Evolutionary conservation across 78 protist genomes (phyloP).

Genomic region (Guillardia theta): DNA sequence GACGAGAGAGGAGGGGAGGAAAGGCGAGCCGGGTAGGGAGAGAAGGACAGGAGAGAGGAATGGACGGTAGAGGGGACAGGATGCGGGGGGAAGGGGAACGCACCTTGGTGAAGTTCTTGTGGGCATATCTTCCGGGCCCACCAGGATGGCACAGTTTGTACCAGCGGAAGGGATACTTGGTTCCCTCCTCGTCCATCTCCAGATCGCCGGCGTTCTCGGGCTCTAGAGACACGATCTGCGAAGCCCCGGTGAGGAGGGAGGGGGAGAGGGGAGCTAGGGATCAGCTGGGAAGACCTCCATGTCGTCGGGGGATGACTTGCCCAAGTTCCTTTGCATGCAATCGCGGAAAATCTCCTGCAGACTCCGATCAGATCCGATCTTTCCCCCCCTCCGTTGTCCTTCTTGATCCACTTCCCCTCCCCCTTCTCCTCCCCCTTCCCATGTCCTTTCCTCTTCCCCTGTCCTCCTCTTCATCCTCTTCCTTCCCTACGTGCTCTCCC

Average conservation of each 20-base stretch:
- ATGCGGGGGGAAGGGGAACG: not conserved
- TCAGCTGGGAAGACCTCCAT: not conserved
- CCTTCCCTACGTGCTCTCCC: no score
- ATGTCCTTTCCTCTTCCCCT: no score
- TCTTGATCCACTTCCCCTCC: no score
- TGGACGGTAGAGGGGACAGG: not conserved
- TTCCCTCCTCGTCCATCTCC: not conserved
- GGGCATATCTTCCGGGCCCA: not conserved
- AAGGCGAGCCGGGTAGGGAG: not conserved
- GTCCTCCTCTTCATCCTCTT: no score
- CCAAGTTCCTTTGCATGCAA: not conserved
- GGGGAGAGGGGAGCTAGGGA: not conserved
- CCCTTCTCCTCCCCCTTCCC: no score
- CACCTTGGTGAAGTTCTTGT: not conserved
- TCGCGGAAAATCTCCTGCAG: not conserved
- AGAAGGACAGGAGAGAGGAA: not conserved
- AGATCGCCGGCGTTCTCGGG: not conserved
- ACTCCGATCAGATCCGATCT: no score
- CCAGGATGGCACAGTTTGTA: not conserved
- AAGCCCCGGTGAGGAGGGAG: not conserved
- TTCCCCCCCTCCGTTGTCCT: no score
- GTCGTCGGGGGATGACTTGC: constrained; percentile 12
- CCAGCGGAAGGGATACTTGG: not conserved
- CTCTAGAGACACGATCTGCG: not conserved
- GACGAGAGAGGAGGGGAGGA: not conserved